A percentile compares a stretch with the other conserved stretches of the same genome.
phyloP scores from a whole-genome alignment of 495 filamentous ascomycete species.

The Penicillium odoratum region DNA sequence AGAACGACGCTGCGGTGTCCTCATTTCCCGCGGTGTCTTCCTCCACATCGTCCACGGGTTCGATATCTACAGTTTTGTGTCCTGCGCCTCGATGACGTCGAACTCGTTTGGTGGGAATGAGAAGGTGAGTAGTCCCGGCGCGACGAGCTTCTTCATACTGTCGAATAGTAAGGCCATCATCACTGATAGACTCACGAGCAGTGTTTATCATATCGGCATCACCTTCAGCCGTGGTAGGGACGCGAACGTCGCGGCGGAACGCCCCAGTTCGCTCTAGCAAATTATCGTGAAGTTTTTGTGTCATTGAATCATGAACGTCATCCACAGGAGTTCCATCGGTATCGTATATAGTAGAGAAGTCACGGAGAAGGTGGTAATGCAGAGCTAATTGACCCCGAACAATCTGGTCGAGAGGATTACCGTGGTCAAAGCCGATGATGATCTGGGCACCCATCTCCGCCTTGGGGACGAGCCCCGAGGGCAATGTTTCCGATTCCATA shows the following conservation, averaged over 20 bases:
- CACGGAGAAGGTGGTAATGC: slow-evolving; percentile 77
- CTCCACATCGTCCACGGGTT: slow-evolving; percentile 42
- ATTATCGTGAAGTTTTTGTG: slow-evolving; percentile 91
- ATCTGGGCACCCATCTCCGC: slow-evolving; percentile 98
- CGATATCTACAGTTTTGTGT: slow-evolving; percentile 46
- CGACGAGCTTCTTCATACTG: slow-evolving; percentile 62
- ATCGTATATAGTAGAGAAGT: slow-evolving; percentile 90
- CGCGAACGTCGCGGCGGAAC: slow-evolving; percentile 74
- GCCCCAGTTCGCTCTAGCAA: slow-evolving; percentile 85
- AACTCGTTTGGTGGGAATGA: slow-evolving; percentile 43
- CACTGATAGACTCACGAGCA: slow-evolving; percentile 71
- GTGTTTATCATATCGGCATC: slow-evolving; percentile 80
- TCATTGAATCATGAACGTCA: slow-evolving; percentile 73
- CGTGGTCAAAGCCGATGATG: slow-evolving; percentile 92
- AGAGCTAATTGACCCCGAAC: slow-evolving; percentile 89
- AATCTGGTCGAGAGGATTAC: slow-evolving; percentile 88
- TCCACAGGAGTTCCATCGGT: slow-evolving; percentile 79
- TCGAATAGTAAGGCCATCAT: slow-evolving; percentile 69
- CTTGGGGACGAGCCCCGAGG: slow-evolving; percentile 61
- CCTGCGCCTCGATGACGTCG: slow-evolving; percentile 46
- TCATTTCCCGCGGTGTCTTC: slow-evolving; percentile 59
- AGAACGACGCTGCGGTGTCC: slow-evolving; percentile 65
- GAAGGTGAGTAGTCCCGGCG: slow-evolving; percentile 41
- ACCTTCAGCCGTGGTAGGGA: slow-evolving; percentile 74
- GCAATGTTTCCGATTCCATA: slow-evolving; percentile 49